A percentile compares a stretch with the other conserved stretches of the same genome.
phyloP scores from a whole-genome alignment of 202 grass and related monocot species.

The Setaria viridis region DNA sequence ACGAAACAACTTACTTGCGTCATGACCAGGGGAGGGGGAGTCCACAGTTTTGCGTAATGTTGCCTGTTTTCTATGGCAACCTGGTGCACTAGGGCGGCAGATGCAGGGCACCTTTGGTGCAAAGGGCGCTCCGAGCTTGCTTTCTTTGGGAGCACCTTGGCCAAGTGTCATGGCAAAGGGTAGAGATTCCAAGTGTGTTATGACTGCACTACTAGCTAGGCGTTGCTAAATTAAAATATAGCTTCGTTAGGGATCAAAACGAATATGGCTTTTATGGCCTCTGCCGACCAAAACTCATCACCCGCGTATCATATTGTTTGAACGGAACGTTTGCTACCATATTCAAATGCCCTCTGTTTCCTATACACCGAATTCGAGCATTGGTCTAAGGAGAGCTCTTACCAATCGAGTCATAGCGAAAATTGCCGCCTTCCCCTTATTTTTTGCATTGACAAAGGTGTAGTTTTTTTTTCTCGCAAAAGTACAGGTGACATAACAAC shows the following conservation, averaged over 20 bases:
- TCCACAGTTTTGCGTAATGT: neutral
- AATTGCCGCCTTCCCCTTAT: neutral
- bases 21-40: neutral
- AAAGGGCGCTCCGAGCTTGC: constrained; percentile 5
- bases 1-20: constrained; percentile 25
- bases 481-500: constrained; percentile 26
- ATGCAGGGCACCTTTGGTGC: constrained; percentile 18
- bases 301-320: neutral
- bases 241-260: neutral
- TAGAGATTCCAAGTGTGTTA: constrained; percentile 6
- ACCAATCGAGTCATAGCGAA: neutral
- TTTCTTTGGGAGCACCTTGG: neutral
- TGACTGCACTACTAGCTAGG: constrained; percentile 27
- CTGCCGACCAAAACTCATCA: constrained; percentile 22
- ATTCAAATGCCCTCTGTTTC: neutral
- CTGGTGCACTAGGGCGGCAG: constrained; percentile 23
- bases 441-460: neutral
- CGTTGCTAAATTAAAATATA: constrained; percentile 4
- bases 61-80: neutral
- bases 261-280: constrained; percentile 29
- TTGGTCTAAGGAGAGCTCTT: constrained; percentile 17
- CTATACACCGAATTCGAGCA: constrained; percentile 10
- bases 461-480: neutral
- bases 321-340: neutral
- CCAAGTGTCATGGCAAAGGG: neutral